A percentile compares a stretch with the other conserved stretches of the same genome.
These are phyloP conservation scores for Nepenthes mirabilis DNA, from an alignment of 148 eudicot species.

Conservation along the genomic window DNA sequence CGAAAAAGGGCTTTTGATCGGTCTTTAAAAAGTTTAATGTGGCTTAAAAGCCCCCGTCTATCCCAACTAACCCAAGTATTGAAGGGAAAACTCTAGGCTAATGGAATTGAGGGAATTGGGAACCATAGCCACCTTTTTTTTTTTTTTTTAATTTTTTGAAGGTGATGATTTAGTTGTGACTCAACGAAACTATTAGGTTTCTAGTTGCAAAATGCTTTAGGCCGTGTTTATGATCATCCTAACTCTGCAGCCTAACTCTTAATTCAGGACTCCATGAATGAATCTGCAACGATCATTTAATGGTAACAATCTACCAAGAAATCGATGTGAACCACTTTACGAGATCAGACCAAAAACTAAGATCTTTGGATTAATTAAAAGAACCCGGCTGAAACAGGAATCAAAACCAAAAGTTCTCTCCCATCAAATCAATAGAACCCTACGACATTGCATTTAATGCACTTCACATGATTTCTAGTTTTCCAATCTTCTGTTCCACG, in stretches of 20 bases:
- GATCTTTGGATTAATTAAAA: not conserved
- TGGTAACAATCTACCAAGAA: not conserved
- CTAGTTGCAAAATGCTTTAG: not conserved
- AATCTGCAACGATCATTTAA: not conserved
- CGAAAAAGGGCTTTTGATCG: no score
- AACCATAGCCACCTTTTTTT: no score
- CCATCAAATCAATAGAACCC: not conserved
- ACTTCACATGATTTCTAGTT: not conserved
- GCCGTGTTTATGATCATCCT: not conserved
- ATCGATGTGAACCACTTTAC: not conserved
- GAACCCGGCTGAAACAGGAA: not conserved
- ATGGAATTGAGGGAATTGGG: no score
- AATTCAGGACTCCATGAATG: not conserved
- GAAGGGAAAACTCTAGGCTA: no score
- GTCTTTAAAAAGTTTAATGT: no score
- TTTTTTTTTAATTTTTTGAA: no score
- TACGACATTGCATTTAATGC: not conserved
- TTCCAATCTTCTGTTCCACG: not conserved
- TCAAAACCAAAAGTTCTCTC: not conserved
- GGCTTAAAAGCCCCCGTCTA: no score
- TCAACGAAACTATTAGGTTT: not conserved
- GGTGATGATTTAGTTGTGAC: no score
- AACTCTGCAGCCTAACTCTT: not conserved
- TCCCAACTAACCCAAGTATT: no score
- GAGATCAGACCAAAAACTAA: not conserved